Base-by-base conservation (phyloP, 2,329 filamentous ascomycete species). In the Zarea fungicola region DNA sequence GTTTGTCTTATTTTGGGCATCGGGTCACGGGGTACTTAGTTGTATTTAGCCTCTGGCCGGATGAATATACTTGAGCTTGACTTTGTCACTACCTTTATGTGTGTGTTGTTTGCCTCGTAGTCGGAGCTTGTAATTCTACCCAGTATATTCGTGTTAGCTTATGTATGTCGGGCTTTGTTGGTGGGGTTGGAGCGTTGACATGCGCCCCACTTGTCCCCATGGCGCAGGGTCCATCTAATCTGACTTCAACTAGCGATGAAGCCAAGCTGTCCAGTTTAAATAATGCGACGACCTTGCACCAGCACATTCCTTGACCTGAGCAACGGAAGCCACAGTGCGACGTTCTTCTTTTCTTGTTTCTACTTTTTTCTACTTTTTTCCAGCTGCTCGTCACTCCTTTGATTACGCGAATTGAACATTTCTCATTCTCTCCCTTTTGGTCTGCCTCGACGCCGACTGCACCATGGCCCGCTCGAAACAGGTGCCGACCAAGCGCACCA, bases 381-480 rank as follows among this genome's bases (percentile, higher is more conserved):
- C n/a, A n/a, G n/a, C n/a, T n/a, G n/a, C n/a, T n/a, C 28, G 28
- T 28, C 14, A 6, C 16, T 37, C 22, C 19, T n/a, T 23, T 23
- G 16, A 43, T 36, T 18, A 28, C 10, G 5, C 22, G 16, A 29
- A 10, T 13, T 18, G 23, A 5, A 32, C 18, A 35, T 22, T n/a
- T 9, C 13, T n/a, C n/a, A n/a, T n/a, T n/a, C n/a, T n/a, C n/a
- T n/a, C n/a, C n/a, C n/a, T n/a, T n/a, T n/a, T n/a, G 6, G 34
- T 10, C 34, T 16, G 34, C 16, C 16, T n/a, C n/a, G n/a, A n/a
- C 28, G 13, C 21, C 14, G n/a, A n/a, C n/a, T n/a, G n/a, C 14
- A 44, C 8, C 55, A 89, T 90, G 86, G 85, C 84, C 52, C 81
- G 85, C 60, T 78, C 77, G 48, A 89, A 90, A 68, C 84, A 87